phyloP scores from a whole-genome alignment of 1,284 basidiomycete genomes.

The Psilocybe mexicana region DNA sequence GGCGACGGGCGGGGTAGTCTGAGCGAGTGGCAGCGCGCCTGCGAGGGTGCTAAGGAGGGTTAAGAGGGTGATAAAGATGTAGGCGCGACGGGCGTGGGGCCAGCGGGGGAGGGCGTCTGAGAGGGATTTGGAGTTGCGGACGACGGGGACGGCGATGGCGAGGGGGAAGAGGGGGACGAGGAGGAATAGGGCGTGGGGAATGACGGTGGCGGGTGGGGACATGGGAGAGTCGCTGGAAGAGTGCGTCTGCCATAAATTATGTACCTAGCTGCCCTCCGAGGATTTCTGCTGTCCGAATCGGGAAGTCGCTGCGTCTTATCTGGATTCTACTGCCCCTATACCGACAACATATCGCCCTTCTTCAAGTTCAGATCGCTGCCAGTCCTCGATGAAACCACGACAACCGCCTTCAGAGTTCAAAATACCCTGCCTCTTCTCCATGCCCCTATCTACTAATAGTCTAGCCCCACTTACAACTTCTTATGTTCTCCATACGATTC shows the following conservation, averaged over 20 bases:
- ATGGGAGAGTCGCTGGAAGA: constrained; percentile 13
- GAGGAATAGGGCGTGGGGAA: constrained; percentile 16
- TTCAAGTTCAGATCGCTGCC: background rate
- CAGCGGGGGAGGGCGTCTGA: background rate
- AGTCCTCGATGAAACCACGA: background rate
- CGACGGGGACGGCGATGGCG: constrained; percentile 13
- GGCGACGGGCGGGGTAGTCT: constrained; percentile 6
- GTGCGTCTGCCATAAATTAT: constrained; percentile 5
- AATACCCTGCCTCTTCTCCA: background rate
- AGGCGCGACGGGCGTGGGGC: constrained; percentile 10
- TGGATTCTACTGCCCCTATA: background rate
- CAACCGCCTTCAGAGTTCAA: background rate
- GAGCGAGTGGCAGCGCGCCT: constrained; percentile 15
- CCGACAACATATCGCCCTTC: background rate
- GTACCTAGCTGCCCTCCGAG: constrained; percentile 10
- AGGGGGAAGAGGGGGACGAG: constrained; percentile 19
- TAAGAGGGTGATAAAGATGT: constrained; percentile 16
- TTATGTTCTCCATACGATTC: too few species aligned
- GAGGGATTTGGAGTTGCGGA: constrained; percentile 8
- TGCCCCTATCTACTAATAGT: too few species aligned
- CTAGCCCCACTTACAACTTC: too few species aligned
- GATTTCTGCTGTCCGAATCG: constrained; percentile 18
- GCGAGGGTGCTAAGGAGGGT: constrained; percentile 18
- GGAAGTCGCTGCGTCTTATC: constrained; percentile 15
- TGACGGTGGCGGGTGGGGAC: constrained; percentile 15